These are phyloP conservation scores for Rhodotorula babjevae DNA, from an alignment of 768 basidiomycete genomes.

Conservation along the genomic window DNA sequence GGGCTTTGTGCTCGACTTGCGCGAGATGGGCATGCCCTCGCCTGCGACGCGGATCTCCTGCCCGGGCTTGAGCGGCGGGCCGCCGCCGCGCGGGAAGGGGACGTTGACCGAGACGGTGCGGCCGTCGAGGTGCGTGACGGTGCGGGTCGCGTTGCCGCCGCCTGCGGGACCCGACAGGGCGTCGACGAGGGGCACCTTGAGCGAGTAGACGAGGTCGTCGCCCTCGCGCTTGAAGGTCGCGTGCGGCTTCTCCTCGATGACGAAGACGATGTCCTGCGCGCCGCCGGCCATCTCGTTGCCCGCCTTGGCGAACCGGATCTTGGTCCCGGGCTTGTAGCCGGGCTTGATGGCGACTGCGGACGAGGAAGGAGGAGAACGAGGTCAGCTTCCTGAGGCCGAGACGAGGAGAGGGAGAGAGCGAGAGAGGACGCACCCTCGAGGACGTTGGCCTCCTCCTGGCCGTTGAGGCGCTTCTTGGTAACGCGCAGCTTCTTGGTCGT, in stretches of 20 bases:
- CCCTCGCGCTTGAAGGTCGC: conserved; percentile 68
- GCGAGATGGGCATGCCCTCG: conserved; percentile 89
- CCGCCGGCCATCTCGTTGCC: conserved; percentile 61
- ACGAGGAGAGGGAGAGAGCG: background rate
- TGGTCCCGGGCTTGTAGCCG: conserved; percentile 95
- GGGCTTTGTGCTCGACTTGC: conserved; percentile 61
- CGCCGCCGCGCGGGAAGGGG: conserved; percentile 52
- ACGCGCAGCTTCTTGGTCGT: conserved; percentile 83
- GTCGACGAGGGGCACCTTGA: conserved; percentile 72
- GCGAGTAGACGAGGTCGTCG: conserved; percentile 64
- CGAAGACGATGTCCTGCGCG: conserved; percentile 86
- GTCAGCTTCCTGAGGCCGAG: background rate
- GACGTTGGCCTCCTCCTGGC: conserved; percentile 75
- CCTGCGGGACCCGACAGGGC: conserved; percentile 63
- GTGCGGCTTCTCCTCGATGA: conserved; percentile 88
- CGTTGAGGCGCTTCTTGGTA: conserved; percentile 65
- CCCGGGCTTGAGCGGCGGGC: conserved; percentile 68
- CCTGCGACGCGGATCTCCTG: conserved; percentile 64
- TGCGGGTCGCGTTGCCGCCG: conserved; percentile 50
- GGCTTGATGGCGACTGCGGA: conserved; percentile 53
- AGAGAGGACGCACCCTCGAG: conserved; percentile 59
- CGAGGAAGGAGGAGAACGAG: background rate
- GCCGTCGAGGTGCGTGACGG: conserved; percentile 72
- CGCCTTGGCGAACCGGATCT: conserved; percentile 79
- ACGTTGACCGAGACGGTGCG: conserved; percentile 64